Base-by-base conservation (phyloP, 805 yeast genomes). In the Jamesozyma gamospora region DNA sequence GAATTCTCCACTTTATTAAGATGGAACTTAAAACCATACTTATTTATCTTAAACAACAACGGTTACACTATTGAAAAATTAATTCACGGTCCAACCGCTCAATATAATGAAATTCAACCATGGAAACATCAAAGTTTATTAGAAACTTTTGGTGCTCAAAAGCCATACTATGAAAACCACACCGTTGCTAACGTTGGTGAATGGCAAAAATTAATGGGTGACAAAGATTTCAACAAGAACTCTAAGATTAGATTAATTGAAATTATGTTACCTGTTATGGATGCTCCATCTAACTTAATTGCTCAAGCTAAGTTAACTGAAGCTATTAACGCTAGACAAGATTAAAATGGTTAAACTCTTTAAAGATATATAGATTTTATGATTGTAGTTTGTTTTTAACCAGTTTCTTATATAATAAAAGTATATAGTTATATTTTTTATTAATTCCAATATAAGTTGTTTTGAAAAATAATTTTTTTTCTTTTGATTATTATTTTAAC, bases 1-100 rank as follows among this genome's bases (percentile, higher is more conserved):
- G 79, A 77, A 53, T 73, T 77, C 45, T 72, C 79, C 18, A 77
- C 80, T 37, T 68, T 74, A 69, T 65, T 72, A 45, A 70, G 74
- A 56, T 71, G 76, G 75, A 66, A 69, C 35, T 64, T 72, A 45
- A 73, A 67, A 40, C 81, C 82, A 44, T 76, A 76, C 56, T 56
- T 77, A 47, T 76, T 77, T 50, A 71, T 77, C 10, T 65, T 77
- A 51, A 77, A 77, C 60, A 77, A 77, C 56, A 72, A 67, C 41
- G 82, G 82, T 53, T 76, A 76, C 63, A 75, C 82, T 38, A 77
- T 76, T 54, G 82, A 77, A 62, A 72, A 76, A 61, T 66, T 76
- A 60, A 75, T 77, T 43, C 82, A 76, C 55, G 82, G 82, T 49
- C 71, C 64, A 44, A 59, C 62, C 14, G 79, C 79, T 25, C 55